Conservation (phyloP, 306 rosid genomes). For the Casuarina cunninghamiana region DNA sequence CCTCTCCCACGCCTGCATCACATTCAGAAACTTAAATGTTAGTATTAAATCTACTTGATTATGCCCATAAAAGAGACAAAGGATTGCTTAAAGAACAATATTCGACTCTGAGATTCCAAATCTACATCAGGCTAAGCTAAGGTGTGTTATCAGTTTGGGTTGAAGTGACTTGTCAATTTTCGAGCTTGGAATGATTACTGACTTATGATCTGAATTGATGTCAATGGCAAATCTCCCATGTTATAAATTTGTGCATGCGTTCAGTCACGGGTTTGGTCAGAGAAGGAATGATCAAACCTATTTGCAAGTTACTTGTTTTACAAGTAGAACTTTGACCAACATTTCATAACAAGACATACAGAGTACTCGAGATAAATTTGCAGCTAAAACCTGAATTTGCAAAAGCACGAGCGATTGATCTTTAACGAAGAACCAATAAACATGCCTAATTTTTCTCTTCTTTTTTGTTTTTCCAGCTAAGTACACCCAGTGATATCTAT, state of each 20-base stretch:
- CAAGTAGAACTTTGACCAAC: background rate
- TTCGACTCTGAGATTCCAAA: no score
- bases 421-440: background rate
- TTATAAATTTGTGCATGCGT: background rate
- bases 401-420: background rate
- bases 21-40: constrained; percentile 6
- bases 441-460: background rate
- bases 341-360: background rate
- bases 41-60: background rate
- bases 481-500: background rate
- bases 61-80: no score
- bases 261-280: background rate
- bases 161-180: no score
- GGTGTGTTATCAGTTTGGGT: background rate
- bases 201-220: background rate
- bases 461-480: background rate
- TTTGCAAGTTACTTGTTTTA: background rate
- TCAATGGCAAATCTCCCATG: background rate
- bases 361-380: background rate
- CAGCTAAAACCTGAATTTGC: background rate
- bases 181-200: background rate
- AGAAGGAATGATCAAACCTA: background rate
- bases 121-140: no score
- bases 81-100: no score
- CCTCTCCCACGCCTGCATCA: constrained; percentile 48